Evolutionary conservation across 805 yeast species (phyloP), one percentile per base, ranked within the genome.

Genomic region (Priceomyces carsonii): DNA sequence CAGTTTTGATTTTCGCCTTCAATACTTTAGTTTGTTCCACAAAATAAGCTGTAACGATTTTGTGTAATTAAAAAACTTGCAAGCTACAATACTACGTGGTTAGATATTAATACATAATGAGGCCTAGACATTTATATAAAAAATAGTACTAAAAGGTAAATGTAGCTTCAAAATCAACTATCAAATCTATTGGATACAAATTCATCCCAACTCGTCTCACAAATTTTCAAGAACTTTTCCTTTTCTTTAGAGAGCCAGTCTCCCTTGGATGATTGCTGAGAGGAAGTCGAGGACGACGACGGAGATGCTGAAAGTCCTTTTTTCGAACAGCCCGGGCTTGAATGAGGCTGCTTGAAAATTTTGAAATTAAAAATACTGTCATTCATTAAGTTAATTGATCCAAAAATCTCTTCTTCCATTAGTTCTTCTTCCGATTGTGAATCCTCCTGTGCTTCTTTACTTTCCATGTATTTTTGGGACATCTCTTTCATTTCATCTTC

Each of bases 131-230:
- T n/a, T n/a, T n/a, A n/a, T n/a, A n/a, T n/a, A n/a, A n/a, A n/a
- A n/a, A n/a, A n/a, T n/a, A n/a, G n/a, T n/a, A n/a, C n/a, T n/a
- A n/a, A n/a, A n/a, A n/a, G n/a, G n/a, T n/a, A n/a, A n/a, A n/a
- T n/a, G n/a, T n/a, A n/a, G n/a, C n/a, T n/a, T n/a, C n/a, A n/a
- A n/a, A n/a, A n/a, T 16, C 21, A 29, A 12, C 9, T 21, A 14
- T 25, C 33, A 29, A 29, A 29, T 30, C 38, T 39, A 26, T 31
- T 38, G 13, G 43, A 42, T 13, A 59, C 49, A 44, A 61, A 65
- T 44, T 62, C 59, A 38, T 67, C 69, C 74, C 74, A 68, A 26
- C 66, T 61, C 14, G 70, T 66, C 39, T 62, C 71, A 44, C 74
- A 68, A 21, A 68, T 59, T 43, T 63, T 61, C 44, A 68, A 39